A percentile compares a stretch with the other conserved stretches of the same genome.
phyloP scores from a whole-genome alignment of 192 early-diverging fungal species.

The Coemansia sp. region DNA sequence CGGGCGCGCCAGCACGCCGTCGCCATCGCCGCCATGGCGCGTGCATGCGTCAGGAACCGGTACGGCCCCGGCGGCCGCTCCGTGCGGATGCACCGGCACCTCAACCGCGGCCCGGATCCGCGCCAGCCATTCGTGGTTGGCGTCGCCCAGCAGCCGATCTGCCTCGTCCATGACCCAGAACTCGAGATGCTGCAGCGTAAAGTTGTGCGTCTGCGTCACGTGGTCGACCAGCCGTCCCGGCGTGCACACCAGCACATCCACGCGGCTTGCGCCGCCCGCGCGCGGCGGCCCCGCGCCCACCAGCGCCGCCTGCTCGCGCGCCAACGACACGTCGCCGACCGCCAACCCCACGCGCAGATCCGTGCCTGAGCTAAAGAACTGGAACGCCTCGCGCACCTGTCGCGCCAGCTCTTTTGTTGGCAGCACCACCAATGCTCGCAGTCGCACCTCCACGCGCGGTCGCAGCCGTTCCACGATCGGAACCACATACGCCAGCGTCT shows the following conservation, averaged over 20 bases:
- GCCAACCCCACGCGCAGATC: constrained; percentile 68
- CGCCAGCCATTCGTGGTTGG: constrained; percentile 87
- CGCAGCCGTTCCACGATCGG: constrained; percentile 85
- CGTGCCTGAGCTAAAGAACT: constrained; percentile 70
- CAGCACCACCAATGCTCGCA: constrained; percentile 85
- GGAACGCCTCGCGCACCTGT: constrained; percentile 86
- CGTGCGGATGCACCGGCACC: neutral
- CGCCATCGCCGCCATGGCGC: constrained; percentile 4
- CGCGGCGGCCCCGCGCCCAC: constrained; percentile 9
- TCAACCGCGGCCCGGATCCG: constrained; percentile 62
- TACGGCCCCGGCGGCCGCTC: neutral
- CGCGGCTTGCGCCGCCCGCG: constrained; percentile 62
- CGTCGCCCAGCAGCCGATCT: constrained; percentile 87
- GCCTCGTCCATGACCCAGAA: constrained; percentile 96
- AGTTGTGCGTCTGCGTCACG: constrained; percentile 73
- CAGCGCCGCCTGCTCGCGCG: constrained; percentile 62
- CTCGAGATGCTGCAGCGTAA: constrained; percentile 86
- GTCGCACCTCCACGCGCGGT: constrained; percentile 66
- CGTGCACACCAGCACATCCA: constrained; percentile 90
- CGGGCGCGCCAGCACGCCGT: constrained; percentile 21
- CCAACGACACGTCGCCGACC: constrained; percentile 74
- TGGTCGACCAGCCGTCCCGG: constrained; percentile 96
- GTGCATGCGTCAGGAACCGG: constrained; percentile 20
- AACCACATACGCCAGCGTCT: constrained; percentile 92
- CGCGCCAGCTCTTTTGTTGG: constrained; percentile 89